Conservation (phyloP, 495 filamentous ascomycete species). For the Bryoglossum gracile region DNA sequence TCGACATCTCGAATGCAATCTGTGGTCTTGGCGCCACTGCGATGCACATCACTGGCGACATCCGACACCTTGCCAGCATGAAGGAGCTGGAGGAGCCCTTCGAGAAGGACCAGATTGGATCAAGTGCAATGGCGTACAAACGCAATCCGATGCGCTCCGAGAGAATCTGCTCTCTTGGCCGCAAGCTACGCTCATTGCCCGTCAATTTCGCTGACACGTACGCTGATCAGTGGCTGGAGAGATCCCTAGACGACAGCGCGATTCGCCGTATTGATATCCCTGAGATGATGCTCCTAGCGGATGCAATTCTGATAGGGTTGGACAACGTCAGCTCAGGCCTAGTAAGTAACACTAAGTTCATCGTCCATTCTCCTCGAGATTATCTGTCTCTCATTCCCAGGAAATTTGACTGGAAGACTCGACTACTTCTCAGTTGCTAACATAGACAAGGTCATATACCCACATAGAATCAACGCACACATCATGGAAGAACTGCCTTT, state of each 20-base stretch:
- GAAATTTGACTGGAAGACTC: constrained; percentile 31
- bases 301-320: constrained; percentile 70
- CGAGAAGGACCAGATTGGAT: constrained; percentile 68
- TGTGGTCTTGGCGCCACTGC: constrained; percentile 76
- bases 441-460: constrained; percentile 56
- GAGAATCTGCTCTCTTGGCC: constrained; percentile 70
- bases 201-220: constrained; percentile 71
- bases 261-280: constrained; percentile 52
- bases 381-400: not conserved
- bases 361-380: not conserved
- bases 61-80: constrained; percentile 63
- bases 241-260: constrained; percentile 41
- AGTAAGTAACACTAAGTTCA: not conserved
- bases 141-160: constrained; percentile 86
- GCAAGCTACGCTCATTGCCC: constrained; percentile 58
- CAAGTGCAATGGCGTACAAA: constrained; percentile 74
- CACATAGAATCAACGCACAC: constrained; percentile 60
- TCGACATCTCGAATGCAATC: constrained; percentile 72
- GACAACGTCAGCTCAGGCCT: constrained; percentile 79
- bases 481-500: constrained; percentile 80
- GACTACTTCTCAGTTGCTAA: constrained; percentile 65
- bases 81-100: constrained; percentile 94
- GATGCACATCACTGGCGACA: constrained; percentile 66
- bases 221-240: constrained; percentile 78
- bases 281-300: constrained; percentile 74